Conservation (phyloP, 2,329 filamentous ascomycete genomes). For the Xylaria sp. region DNA sequence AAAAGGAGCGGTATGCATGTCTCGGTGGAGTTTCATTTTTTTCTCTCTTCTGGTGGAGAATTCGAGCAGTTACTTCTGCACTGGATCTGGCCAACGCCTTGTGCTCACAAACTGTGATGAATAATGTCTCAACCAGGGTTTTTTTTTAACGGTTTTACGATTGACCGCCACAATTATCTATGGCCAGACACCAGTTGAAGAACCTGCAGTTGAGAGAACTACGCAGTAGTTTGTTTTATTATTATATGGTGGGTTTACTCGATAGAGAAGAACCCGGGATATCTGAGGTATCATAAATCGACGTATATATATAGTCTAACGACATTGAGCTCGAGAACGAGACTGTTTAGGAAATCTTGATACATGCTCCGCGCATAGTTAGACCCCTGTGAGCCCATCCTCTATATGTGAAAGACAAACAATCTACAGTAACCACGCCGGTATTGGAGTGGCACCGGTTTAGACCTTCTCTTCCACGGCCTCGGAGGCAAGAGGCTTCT, state of each 20-base stretch:
- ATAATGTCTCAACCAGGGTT: too few species aligned
- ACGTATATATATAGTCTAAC: conserved; percentile 32
- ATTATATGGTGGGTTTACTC: conserved; percentile 27
- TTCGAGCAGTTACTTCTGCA: not conserved
- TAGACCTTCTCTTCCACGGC: conserved; percentile 46
- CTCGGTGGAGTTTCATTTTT: conserved; percentile 4
- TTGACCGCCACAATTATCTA: not conserved
- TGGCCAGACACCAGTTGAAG: not conserved
- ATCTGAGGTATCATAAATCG: conserved; percentile 32
- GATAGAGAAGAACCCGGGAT: conserved; percentile 26
- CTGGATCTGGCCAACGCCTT: not conserved
- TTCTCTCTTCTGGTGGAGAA: conserved; percentile 7
- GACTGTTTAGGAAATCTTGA: conserved; percentile 16
- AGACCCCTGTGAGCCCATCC: conserved; percentile 15
- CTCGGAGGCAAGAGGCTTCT: conserved; percentile 38
- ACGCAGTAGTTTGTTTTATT: conserved; percentile 24
- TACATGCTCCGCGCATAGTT: conserved; percentile 23
- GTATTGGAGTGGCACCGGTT: not conserved
- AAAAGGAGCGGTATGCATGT: conserved; percentile 15
- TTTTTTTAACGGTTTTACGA: too few species aligned
- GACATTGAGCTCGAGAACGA: conserved; percentile 9
- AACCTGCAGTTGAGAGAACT: not conserved
- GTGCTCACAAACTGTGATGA: not conserved
- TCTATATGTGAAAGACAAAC: conserved; percentile 27
- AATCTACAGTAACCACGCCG: conserved; percentile 12